phyloP scores from a whole-genome alignment of 768 basidiomycete species.

The Hygrocybe punicea region DNA sequence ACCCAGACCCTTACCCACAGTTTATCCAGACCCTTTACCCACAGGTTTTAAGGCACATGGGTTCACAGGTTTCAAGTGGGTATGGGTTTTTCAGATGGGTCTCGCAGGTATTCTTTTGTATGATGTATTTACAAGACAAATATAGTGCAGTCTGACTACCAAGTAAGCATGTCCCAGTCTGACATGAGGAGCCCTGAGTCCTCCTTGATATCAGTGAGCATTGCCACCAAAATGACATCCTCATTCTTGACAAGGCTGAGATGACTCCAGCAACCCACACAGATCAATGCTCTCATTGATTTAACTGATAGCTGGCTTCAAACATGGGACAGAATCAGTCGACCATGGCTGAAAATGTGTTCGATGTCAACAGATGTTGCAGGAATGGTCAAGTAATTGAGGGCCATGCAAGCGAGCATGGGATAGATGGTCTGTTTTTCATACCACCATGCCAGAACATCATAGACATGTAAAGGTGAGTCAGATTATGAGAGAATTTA shows the following conservation, averaged over 20 bases:
- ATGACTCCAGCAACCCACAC: constrained; percentile 20
- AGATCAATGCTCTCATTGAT: constrained; percentile 18
- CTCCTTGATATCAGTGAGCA: background rate
- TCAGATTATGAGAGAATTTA: too few species aligned
- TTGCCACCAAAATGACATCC: constrained; percentile 2
- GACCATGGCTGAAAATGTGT: too few species aligned
- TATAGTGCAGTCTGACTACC: background rate
- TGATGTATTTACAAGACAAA: background rate
- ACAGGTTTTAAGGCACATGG: background rate
- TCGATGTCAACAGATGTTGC: too few species aligned
- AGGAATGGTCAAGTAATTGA: too few species aligned
- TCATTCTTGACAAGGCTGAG: constrained; percentile 7
- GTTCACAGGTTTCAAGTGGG: background rate
- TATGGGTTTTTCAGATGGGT: background rate
- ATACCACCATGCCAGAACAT: too few species aligned
- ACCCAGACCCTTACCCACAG: constrained; percentile 10
- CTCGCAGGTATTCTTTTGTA: background rate
- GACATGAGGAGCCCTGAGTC: background rate
- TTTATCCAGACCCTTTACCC: constrained; percentile 2
- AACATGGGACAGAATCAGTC: too few species aligned
- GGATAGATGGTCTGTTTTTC: too few species aligned
- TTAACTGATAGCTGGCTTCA: too few species aligned
- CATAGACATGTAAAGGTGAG: too few species aligned
- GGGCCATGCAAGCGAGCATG: too few species aligned
- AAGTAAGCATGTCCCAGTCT: background rate